A percentile compares a stretch with the other conserved stretches of the same genome.
These are phyloP conservation scores for Aspergillus ochraceoroseus DNA, from an alignment of 2,329 filamentous ascomycete species.

Conservation along the genomic window DNA sequence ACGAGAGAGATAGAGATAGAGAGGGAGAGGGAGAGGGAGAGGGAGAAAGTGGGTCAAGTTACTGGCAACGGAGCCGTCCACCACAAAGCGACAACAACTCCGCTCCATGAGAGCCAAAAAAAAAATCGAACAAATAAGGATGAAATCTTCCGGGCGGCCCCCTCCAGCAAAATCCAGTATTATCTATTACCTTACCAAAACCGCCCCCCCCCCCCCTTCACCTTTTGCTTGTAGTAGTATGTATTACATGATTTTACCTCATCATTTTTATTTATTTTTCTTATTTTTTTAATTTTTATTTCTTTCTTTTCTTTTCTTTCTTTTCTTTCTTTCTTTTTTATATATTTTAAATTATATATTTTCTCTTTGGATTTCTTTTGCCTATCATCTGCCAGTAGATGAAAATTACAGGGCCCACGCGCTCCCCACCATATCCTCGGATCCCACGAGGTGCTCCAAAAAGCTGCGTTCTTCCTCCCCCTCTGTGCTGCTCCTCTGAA, in stretches of 20 bases:
- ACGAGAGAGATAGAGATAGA: too few relatives aligned
- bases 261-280: slow-evolving; percentile 3
- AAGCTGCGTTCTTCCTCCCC: slow-evolving; percentile 26
- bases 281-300: slow-evolving; percentile 5
- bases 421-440: slow-evolving; percentile 36
- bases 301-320: slow-evolving; percentile 6
- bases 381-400: slow-evolving; percentile 14
- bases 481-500: slow-evolving; percentile 18
- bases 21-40: too few relatives aligned
- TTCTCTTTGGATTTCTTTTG: slow-evolving; percentile 6
- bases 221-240: not conserved
- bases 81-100: slow-evolving; percentile 25
- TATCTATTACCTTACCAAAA: slow-evolving; percentile 16
- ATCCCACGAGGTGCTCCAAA: slow-evolving; percentile 37
- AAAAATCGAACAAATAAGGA: slow-evolving; percentile 18
- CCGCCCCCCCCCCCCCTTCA: slow-evolving; percentile 16
- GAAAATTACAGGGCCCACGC: slow-evolving; percentile 29
- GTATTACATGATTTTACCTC: slow-evolving; percentile 17
- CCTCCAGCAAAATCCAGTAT: slow-evolving; percentile 6
- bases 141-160: slow-evolving; percentile 16
- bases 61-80: slow-evolving; percentile 23
- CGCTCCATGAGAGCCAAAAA: slow-evolving; percentile 11
- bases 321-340: slow-evolving; percentile 8
- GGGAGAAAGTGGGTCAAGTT: slow-evolving; percentile 13
- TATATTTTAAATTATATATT: not conserved